Evolutionary conservation across 257 asterid genomes (phyloP), one percentile per base, ranked within the genome.

Genomic region (Scutellaria barbata): DNA sequence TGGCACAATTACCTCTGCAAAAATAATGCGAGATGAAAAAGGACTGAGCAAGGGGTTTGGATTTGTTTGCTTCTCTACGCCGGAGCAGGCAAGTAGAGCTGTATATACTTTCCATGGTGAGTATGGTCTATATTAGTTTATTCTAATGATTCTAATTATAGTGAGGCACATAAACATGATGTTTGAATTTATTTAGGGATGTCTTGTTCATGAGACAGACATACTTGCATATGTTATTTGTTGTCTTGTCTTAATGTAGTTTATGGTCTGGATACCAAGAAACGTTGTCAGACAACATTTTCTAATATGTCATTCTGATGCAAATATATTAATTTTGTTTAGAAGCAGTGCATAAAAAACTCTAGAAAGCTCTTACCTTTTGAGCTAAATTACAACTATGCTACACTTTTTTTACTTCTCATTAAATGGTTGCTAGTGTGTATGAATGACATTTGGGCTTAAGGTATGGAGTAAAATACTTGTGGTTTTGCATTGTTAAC

Each of bases 1-100:
- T 83, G 98, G 96, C 35, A 75, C 81, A 37, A 88, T 90, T 70
- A 90, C 90, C 58, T 92, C 97, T 33, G 95, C 82, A 12, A 90
- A 82, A 76, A 73, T 90, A 63, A 92, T 92, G 98, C 81, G 80
- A 76, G 96, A 92, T 75, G 93, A 88, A 17, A 88, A 85, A 76
- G 97, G 95, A 74, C 47, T 85, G 46, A 85, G 92, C 79, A 90
- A 82, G 78, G 98, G 97, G 69, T 90, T 88, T 79, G 98, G 97
- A 68, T 92, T 92, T 80, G 92, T 90, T 66, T 92, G 97, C 87
- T 92, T 88, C 85, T 85, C 97, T 60, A 79, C 76, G 4, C 90
- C 92, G 6, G 92, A 84, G 74, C 97, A 90, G 81, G 97, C 97
- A 39, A 69, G 39, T 60, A 85, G 68, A 63, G 97, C 97, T 40